Percentiles rank a stretch among this genome's conserved stretches.
These are phyloP conservation scores for Gastrodia elata DNA, from an alignment of 106 monocot genomes.

Conservation along the genomic window DNA sequence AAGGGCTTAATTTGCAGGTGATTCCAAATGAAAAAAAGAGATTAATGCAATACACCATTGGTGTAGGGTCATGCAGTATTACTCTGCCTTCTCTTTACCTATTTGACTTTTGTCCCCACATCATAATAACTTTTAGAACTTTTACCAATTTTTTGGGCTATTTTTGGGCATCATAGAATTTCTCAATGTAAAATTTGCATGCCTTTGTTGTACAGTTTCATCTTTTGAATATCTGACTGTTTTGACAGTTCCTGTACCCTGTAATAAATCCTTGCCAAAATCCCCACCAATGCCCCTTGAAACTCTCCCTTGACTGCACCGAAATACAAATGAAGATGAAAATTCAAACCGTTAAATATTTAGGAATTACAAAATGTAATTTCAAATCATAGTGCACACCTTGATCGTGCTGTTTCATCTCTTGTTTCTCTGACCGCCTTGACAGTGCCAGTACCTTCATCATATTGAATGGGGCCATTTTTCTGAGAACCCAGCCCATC, in stretches of 20 bases:
- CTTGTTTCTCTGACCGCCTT: constrained; percentile 10
- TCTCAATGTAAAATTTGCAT: background rate
- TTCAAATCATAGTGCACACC: constrained; percentile 18
- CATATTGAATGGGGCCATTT: constrained; percentile 21
- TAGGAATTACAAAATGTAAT: background rate
- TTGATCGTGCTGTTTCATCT: constrained; percentile 22
- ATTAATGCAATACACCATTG: no score
- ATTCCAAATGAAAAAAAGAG: no score
- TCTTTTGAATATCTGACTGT: constrained; percentile 10
- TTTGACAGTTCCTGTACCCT: constrained; percentile 31
- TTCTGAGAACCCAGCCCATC: constrained; percentile 26
- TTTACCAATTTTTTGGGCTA: no score
- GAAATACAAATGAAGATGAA: background rate
- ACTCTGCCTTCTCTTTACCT: no score
- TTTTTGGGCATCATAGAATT: no score
- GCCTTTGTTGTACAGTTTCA: constrained; percentile 30
- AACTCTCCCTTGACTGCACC: constrained; percentile 28
- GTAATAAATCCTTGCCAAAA: constrained; percentile 20
- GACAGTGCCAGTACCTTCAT: constrained; percentile 24
- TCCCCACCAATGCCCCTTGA: constrained; percentile 31
- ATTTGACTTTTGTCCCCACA: no score
- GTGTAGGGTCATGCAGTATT: no score
- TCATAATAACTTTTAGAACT: no score
- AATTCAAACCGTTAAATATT: background rate
- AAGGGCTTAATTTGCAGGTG: no score